A percentile compares a stretch with the other conserved stretches of the same genome.
Conservation (phyloP, 192 early-diverging fungal genomes). For the Neocallimastix lanati region DNA sequence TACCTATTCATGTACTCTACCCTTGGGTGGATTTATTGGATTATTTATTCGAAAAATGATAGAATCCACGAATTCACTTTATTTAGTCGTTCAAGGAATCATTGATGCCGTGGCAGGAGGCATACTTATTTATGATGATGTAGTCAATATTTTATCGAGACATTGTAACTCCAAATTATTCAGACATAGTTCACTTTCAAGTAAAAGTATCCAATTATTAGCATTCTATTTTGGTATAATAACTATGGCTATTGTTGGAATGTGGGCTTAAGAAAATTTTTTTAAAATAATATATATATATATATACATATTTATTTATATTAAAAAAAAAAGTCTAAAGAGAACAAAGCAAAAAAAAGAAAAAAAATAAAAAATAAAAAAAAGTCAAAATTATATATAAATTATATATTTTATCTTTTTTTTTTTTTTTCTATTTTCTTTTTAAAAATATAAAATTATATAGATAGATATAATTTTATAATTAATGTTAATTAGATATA, state of each 20-base stretch:
- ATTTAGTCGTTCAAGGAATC: conserved; percentile 52
- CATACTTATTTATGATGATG: conserved; percentile 62
- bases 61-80: conserved; percentile 21
- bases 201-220: not conserved
- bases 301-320: not conserved
- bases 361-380: no score
- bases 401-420: no score
- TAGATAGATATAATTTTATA: no score
- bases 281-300: not conserved
- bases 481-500: no score
- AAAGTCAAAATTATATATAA: no score
- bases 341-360: no score
- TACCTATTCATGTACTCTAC: conserved; percentile 57
- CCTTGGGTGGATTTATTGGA: conserved; percentile 63
- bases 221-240: conserved; percentile 46
- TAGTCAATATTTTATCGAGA: conserved; percentile 48
- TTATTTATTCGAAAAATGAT: conserved; percentile 45
- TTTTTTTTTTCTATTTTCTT: no score
- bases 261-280: conserved; percentile 36
- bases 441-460: no score
- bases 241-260: conserved; percentile 61
- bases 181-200: not conserved
- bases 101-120: no score
- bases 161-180: not conserved
- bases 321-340: no score